Conservation (phyloP, 2,329 filamentous ascomycete species). For the Colletotrichum sp. region DNA sequence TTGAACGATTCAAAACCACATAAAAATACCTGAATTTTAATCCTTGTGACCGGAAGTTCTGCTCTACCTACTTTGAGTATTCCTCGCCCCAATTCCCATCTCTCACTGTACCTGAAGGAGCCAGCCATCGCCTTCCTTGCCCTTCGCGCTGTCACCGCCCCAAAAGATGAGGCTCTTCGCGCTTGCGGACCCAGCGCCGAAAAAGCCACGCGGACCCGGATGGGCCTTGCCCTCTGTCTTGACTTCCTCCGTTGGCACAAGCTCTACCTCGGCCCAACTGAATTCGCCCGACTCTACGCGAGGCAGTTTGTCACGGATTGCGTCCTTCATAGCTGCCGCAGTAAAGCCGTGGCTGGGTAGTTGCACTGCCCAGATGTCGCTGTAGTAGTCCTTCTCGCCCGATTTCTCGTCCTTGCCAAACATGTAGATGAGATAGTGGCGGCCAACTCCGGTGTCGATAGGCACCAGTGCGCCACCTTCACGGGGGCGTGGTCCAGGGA, state of each 20-base stretch:
- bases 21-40: not conserved
- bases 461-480: slow-evolving; percentile 46
- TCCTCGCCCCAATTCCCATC: not conserved
- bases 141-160: slow-evolving; percentile 52
- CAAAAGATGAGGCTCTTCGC: slow-evolving; percentile 53
- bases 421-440: slow-evolving; percentile 55
- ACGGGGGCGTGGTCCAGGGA: slow-evolving; percentile 44
- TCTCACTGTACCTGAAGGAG: slow-evolving; percentile 29
- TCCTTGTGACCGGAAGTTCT: not conserved
- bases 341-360: slow-evolving; percentile 48
- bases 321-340: slow-evolving; percentile 54
- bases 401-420: slow-evolving; percentile 40
- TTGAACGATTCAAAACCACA: not conserved
- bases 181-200: slow-evolving; percentile 42
- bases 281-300: slow-evolving; percentile 47
- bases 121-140: slow-evolving; percentile 44
- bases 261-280: slow-evolving; percentile 54
- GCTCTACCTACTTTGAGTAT: not conserved
- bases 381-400: slow-evolving; percentile 27
- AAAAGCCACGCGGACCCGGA: slow-evolving; percentile 43
- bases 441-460: slow-evolving; percentile 54
- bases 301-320: slow-evolving; percentile 46
- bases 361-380: slow-evolving; percentile 58
- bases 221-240: slow-evolving; percentile 45
- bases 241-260: slow-evolving; percentile 46